These are phyloP conservation scores for Alternaria solani DNA, from an alignment of 2,329 filamentous ascomycete species.

Conservation along the genomic window DNA sequence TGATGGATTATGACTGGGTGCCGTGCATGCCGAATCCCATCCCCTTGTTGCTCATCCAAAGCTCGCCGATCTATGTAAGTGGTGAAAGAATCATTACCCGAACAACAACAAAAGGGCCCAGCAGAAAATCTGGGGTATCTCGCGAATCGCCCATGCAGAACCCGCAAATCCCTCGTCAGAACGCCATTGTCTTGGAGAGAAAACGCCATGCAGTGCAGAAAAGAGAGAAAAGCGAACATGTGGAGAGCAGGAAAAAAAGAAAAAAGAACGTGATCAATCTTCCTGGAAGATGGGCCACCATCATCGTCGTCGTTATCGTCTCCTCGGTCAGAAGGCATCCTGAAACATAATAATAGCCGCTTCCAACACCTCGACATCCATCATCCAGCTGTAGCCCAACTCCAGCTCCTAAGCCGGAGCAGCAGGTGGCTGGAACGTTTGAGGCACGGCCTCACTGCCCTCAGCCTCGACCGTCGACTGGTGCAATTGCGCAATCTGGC, in stretches of 20 bases:
- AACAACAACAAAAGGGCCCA: conserved; percentile 7
- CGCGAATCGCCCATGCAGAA: conserved; percentile 4
- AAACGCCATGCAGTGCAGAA: conserved; percentile 16
- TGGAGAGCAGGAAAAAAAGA: neutral
- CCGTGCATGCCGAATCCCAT: conserved; percentile 6
- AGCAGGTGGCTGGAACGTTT: conserved; percentile 23
- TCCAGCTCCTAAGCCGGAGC: conserved; percentile 30
- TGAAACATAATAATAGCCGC: conserved; percentile 3
- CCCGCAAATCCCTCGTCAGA: neutral
- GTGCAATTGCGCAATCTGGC: conserved; percentile 38
- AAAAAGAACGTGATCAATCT: neutral
- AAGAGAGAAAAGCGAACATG: neutral
- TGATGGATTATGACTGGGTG: conserved; percentile 18
- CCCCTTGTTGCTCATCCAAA: conserved; percentile 10
- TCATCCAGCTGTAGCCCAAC: neutral
- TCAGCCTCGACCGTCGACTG: conserved; percentile 22
- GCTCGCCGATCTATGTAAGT: conserved; percentile 12
- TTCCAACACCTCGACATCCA: neutral
- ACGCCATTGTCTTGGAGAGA: neutral
- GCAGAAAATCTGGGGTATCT: conserved; percentile 15
- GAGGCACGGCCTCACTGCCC: conserved; percentile 16
- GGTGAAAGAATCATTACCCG: conserved; percentile 3
- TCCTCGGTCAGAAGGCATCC: neutral
- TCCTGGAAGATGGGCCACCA: neutral
- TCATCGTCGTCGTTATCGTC: neutral